Conservation (phyloP, 2,329 filamentous ascomycete species). For the Ophiognomonia clavigignenti-juglandacearum region DNA sequence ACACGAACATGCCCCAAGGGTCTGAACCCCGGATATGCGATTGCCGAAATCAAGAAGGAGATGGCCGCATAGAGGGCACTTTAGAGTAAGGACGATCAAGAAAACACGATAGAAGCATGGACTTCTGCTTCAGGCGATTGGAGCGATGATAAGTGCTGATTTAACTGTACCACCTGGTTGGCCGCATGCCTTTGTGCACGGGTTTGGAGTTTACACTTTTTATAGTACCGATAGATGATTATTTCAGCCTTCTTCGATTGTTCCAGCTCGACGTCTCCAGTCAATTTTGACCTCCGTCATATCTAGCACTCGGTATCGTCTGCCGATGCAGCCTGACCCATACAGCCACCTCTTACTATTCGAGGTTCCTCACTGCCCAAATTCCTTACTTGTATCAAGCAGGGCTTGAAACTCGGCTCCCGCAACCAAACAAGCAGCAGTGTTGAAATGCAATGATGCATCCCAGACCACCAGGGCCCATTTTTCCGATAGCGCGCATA, state of each 20-base stretch:
- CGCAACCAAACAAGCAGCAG: no score
- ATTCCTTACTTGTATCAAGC: no score
- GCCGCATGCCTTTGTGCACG: constrained; percentile 24
- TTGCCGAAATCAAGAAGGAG: constrained; percentile 98
- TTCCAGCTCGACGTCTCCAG: no score
- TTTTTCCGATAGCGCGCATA: no score
- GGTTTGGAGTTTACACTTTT: constrained; percentile 28
- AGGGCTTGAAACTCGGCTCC: no score
- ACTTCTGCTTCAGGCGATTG: constrained; percentile 8
- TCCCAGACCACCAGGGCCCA: no score
- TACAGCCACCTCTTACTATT: no score
- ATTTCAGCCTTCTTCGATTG: background rate
- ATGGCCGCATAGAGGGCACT: constrained; percentile 56
- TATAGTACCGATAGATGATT: constrained; percentile 7
- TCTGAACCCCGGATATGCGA: constrained; percentile 88
- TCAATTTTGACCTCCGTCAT: no score
- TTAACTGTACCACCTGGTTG: constrained; percentile 13
- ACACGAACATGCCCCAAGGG: constrained; percentile 97
- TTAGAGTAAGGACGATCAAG: background rate
- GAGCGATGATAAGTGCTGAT: constrained; percentile 6
- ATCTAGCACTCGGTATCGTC: no score
- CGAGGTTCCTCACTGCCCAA: no score
- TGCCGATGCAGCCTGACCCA: no score
- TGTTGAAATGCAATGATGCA: no score
- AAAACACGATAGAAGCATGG: background rate